Percentiles rank a stretch among this genome's conserved stretches.
Conservation (phyloP, 2,329 filamentous ascomycete genomes). For the Zymoseptoria ardabiliae region DNA sequence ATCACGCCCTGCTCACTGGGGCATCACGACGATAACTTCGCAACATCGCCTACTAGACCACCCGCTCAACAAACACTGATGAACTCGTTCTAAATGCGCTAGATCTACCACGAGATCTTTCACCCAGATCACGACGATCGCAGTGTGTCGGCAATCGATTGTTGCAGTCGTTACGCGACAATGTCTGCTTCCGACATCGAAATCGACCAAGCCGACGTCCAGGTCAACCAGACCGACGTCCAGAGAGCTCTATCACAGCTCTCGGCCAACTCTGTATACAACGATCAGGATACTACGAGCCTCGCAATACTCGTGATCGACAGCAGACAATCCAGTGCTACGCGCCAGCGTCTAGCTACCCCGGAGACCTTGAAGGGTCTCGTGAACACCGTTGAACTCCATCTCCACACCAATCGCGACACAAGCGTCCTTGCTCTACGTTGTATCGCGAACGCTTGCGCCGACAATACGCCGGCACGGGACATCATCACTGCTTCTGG, state of each 20-base stretch:
- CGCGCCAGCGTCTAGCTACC: constrained; percentile 12
- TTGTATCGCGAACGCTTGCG: constrained; percentile 29
- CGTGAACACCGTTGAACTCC: constrained; percentile 8
- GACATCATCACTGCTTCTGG: constrained; percentile 21
- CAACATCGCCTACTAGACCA: no score
- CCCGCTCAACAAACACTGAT: no score
- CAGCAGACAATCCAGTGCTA: constrained; percentile 12
- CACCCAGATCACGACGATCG: no score
- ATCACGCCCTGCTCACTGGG: no score
- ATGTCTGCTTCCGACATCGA: not conserved
- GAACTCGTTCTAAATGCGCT: no score
- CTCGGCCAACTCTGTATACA: not conserved
- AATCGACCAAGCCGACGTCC: not conserved
- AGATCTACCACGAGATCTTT: no score
- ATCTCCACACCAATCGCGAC: constrained; percentile 5
- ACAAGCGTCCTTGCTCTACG: constrained; percentile 16
- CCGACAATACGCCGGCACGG: constrained; percentile 23
- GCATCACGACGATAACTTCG: no score
- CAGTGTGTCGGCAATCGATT: not conserved
- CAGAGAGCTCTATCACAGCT: not conserved
- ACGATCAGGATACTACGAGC: not conserved
- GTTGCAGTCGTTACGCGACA: not conserved
- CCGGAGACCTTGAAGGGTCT: constrained; percentile 9
- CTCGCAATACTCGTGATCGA: constrained; percentile 14
- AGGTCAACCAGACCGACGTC: not conserved